Base-by-base conservation (phyloP, 2,329 filamentous ascomycete species). In the Metarhizium robertsii region DNA sequence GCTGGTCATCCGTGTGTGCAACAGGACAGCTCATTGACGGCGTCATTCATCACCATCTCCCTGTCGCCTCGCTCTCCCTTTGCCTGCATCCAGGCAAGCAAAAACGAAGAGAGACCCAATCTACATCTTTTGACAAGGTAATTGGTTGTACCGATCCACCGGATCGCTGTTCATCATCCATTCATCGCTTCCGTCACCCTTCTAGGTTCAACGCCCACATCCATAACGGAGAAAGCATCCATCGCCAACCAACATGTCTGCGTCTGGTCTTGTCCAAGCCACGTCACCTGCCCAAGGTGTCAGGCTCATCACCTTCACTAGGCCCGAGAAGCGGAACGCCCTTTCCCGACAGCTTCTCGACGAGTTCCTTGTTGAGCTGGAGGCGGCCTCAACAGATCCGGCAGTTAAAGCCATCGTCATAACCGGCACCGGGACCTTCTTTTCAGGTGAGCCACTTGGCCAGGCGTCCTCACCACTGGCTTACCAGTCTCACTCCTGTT, bases 251-350 rank as follows among this genome's bases (percentile, higher is more conserved):
- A 43, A 55, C 53, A 60, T 60, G 58, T 57, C 60, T 52, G 25
- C 46, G 40, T 57, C 57, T 14, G 55, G 51, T 34, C 61, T 63
- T 43, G 54, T 63, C 42, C 50, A 61, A 53, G 59, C 50, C 50
- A 58, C 61, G 45, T 60, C 61, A 32, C 60, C 59, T 30, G 49
- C 50, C 25, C 54, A 66, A 25, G 72, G 69, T 51, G 71, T 81
- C 30, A 70, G 76, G 36, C 63, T 80, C 32, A 62, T 84, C 55
- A 73, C 75, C 14, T 66, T 83, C 57, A 78, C 80, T 66, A 73
- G 81, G 2, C 80, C 78, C 2, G 70, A 73, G 49, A 83, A 84
- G 65, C 73, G 79, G 55, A 85, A 84, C 71, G 80, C 81, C 10
- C 75, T 84, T 56, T 83, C 79, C 2, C 70, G 73, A 54, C 65